Evolutionary conservation across 1,284 basidiomycete species (phyloP).

Genomic region (Tylopilus sp.): DNA sequence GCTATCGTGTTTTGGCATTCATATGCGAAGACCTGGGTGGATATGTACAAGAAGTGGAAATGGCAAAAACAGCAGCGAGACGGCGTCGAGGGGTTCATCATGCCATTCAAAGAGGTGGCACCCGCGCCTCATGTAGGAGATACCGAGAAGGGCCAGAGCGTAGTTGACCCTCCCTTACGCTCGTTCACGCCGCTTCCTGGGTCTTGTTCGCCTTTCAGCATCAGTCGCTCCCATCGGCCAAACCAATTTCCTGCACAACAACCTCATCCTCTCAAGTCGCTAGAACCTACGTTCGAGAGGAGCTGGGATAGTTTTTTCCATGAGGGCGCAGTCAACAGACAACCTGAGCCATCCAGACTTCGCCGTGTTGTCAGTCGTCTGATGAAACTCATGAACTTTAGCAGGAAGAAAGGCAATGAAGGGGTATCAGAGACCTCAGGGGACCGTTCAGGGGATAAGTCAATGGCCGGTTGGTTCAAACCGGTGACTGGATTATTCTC

Average conservation of each 20-base stretch:
- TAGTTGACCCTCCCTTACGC: conserved; percentile 46
- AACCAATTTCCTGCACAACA: conserved; percentile 39
- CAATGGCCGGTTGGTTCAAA: conserved; percentile 41
- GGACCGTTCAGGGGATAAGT: conserved; percentile 25
- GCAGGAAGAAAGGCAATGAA: conserved; percentile 47
- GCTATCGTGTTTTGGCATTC: conserved; percentile 75
- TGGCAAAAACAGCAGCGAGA: conserved; percentile 65
- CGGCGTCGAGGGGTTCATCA: conserved; percentile 56
- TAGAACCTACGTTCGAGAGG: conserved; percentile 50
- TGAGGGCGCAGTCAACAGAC: conserved; percentile 40
- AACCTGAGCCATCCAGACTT: conserved; percentile 19
- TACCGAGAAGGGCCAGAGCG: conserved; percentile 42
- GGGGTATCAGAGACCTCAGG: conserved; percentile 46
- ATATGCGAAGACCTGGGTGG: conserved; percentile 60
- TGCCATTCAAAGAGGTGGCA: conserved; percentile 51
- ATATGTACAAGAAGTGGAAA: conserved; percentile 59
- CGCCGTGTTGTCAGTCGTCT: conserved; percentile 46
- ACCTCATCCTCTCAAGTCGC: conserved; percentile 43
- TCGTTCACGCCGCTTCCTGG: conserved; percentile 64
- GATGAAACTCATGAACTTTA: conserved; percentile 59
- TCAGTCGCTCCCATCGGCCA: conserved; percentile 53
- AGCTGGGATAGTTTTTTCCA: conserved; percentile 65
- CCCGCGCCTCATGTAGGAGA: conserved; percentile 33
- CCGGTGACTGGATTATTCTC: conserved; percentile 33
- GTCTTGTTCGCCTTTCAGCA: conserved; percentile 45